These are phyloP conservation scores for Corymbia calophylla DNA, from an alignment of 441 rosid genomes.

Conservation along the genomic window DNA sequence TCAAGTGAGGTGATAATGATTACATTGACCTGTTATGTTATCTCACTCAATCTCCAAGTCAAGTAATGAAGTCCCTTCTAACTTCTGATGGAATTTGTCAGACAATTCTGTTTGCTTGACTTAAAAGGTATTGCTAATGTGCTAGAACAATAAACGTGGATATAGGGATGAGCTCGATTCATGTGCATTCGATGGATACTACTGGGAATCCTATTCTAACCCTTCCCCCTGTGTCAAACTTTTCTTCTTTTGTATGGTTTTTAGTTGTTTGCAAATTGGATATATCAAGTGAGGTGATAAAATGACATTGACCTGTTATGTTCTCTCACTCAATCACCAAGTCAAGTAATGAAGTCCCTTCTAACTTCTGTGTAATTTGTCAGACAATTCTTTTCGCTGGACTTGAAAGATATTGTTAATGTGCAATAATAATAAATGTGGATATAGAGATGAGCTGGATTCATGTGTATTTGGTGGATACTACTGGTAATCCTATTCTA, in stretches of 20 bases:
- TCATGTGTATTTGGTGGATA: background rate
- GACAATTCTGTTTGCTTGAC: background rate
- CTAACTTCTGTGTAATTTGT: background rate
- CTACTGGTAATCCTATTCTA: background rate
- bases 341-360: background rate
- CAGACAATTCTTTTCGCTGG: background rate
- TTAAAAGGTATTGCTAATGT: background rate
- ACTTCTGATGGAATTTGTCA: background rate
- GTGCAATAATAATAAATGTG: background rate
- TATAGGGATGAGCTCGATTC: background rate
- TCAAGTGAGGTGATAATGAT: background rate
- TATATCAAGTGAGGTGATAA: background rate
- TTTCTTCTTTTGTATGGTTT: background rate
- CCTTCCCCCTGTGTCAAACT: conserved; percentile 2
- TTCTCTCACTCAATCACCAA: background rate
- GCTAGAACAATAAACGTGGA: background rate
- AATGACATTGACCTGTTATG: background rate
- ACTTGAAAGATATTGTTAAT: background rate
- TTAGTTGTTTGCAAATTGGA: background rate
- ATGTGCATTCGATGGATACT: background rate
- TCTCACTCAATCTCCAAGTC: background rate
- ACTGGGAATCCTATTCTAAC: background rate
- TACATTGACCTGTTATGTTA: background rate
- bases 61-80: background rate
- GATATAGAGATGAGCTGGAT: background rate